Conservation (phyloP, 2,329 filamentous ascomycete genomes). For the Fusarium staphyleae region DNA sequence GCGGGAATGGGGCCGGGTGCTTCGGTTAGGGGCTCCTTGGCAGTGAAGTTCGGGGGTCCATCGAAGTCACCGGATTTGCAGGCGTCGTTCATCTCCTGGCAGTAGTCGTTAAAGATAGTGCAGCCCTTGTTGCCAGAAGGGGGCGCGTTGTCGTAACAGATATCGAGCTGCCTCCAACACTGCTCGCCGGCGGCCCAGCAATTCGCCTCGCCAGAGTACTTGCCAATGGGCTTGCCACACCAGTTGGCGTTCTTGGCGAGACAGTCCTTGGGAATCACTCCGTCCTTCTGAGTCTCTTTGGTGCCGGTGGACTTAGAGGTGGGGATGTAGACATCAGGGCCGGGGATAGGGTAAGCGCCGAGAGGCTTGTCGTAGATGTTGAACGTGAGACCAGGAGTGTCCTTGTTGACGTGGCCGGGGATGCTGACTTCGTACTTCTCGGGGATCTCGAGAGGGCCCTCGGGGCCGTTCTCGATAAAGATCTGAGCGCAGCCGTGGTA, state of each 20-base stretch:
- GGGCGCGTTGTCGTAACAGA: conserved; percentile 66
- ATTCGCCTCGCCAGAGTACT: conserved; percentile 60
- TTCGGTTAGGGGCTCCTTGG: conserved; percentile 44
- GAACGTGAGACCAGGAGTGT: conserved; percentile 64
- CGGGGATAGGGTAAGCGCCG: conserved; percentile 61
- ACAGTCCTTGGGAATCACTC: conserved; percentile 62
- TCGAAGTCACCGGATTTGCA: conserved; percentile 53
- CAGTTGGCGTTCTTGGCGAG: conserved; percentile 75
- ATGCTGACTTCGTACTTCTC: conserved; percentile 63
- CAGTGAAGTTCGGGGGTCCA: conserved; percentile 56
- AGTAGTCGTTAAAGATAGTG: conserved; percentile 68
- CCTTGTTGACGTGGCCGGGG: conserved; percentile 67
- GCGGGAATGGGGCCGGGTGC: conserved; percentile 47
- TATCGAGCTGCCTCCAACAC: conserved; percentile 65
- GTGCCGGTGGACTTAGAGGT: conserved; percentile 27
- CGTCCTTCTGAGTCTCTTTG: conserved; percentile 47
- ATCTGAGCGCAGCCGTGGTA: conserved; percentile 77
- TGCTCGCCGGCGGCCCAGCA: conserved; percentile 66
- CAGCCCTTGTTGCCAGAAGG: conserved; percentile 68
- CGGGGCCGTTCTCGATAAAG: conserved; percentile 60
- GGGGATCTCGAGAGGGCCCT: conserved; percentile 57
- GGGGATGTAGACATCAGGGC: conserved; percentile 60
- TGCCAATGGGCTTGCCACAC: conserved; percentile 68
- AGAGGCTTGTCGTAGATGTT: conserved; percentile 65
- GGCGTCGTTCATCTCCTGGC: conserved; percentile 54